phyloP scores from a whole-genome alignment of 208 protist genomes.

The Leishmania aethiopica region DNA sequence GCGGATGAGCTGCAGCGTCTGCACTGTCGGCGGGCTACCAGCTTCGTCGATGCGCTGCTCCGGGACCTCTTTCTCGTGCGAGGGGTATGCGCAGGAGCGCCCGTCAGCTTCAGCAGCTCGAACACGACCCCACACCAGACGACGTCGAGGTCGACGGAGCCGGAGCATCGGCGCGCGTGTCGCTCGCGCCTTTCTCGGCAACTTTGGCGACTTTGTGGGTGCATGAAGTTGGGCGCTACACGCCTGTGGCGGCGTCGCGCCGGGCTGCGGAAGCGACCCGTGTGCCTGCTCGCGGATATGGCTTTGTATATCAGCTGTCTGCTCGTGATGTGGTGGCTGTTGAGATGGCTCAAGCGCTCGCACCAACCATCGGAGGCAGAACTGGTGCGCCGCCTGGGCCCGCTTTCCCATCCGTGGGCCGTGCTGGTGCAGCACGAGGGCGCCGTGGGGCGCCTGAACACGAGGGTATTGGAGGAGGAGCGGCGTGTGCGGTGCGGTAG shows the following conservation, averaged over 20 bases:
- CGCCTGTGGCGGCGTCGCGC: neutral
- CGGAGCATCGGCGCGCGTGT: neutral
- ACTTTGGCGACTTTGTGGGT: neutral
- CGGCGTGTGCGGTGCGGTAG: neutral
- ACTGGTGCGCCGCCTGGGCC: slow-evolving; percentile 7
- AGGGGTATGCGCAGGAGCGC: neutral
- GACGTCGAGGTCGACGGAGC: neutral
- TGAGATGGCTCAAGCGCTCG: neutral
- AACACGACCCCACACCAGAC: neutral
- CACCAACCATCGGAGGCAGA: neutral
- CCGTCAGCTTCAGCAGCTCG: neutral
- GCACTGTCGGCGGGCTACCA: neutral
- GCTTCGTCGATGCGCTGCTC: neutral
- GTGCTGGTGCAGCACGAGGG: slow-evolving; percentile 13
- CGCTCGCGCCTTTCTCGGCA: neutral
- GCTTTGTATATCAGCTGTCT: neutral
- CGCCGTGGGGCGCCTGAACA: neutral
- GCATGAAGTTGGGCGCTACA: neutral
- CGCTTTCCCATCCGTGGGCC: neutral
- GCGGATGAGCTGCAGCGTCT: no score
- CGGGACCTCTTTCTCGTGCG: neutral
- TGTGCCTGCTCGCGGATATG: neutral
- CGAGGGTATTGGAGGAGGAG: no score
- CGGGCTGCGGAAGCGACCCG: neutral
- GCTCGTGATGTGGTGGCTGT: neutral